Evolutionary conservation across 441 rosid species (phyloP), one percentile per base, ranked within the genome.

Genomic region (Cnidoscolus chayamansa): DNA sequence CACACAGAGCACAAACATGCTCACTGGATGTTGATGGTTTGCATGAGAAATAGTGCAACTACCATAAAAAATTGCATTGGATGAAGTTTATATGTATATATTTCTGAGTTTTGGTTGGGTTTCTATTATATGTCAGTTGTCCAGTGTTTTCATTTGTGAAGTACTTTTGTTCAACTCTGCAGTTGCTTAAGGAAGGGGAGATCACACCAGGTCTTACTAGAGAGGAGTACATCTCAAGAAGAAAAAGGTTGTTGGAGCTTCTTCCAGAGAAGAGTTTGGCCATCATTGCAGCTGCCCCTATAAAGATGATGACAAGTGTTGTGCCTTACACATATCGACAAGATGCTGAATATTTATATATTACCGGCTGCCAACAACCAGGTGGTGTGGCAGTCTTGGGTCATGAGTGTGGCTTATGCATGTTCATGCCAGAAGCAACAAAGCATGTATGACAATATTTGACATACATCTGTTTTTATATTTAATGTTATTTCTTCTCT

Each of bases 301-400:
- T 89, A 71, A 91, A 95, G 88, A 91, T 90, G 99, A 95, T 95
- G 98, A 95, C 93, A 3, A 93, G 93, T 74, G 97, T 91, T 70
- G 99, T 95, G 45, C 99, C 97, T 2, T 95, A 95, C 76, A 87
- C 94, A 53, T 91, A 85, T 75, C 85, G 97, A 63, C 99, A 87
- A 82, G 96, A 95, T 74, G 91, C 98, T 73, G 89, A 91, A 78
- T 95, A 91, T 80, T 81, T 81, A 59, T 95, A 93, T 73, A 75
- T 93, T 71, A 93, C 99, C 16, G 99, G 98, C 65, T 95, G 98
- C 84, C 93, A 91, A 31, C 99, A 95, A 80, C 95, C 99, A 30
- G 98, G 97, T 77, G 97, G 98, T 66, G 79, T 93, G 71, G 97
- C 99, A 1, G 89, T 93, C 74, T 84, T 95, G 73, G 84, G 95